Evolutionary conservation across 208 protist species (phyloP).

Genomic region (Leishmania guyanensis): DNA sequence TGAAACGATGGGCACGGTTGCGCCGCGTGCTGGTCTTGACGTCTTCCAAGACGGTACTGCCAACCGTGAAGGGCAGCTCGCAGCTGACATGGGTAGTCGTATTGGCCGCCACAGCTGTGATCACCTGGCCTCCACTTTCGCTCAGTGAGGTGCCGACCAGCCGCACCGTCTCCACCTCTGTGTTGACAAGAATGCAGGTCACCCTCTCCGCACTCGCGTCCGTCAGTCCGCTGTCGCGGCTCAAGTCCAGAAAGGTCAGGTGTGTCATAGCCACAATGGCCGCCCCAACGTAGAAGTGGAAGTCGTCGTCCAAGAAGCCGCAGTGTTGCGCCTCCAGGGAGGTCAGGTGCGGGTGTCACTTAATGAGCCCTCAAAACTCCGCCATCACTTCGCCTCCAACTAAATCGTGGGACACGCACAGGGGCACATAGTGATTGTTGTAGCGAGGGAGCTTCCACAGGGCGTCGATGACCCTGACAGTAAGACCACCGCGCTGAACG

Average conservation of each 20-base stretch:
- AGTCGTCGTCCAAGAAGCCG: slow-evolving; percentile 60
- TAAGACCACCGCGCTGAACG: slow-evolving; percentile 57
- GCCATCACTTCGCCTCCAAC: slow-evolving; percentile 61
- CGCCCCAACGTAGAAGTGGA: slow-evolving; percentile 54
- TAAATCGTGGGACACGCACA: slow-evolving; percentile 65
- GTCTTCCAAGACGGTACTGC: slow-evolving; percentile 43
- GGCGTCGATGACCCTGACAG: slow-evolving; percentile 43
- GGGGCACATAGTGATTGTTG: slow-evolving; percentile 59
- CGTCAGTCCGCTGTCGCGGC: slow-evolving; percentile 66
- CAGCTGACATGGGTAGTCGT: slow-evolving; percentile 36
- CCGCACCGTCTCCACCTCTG: slow-evolving; percentile 42
- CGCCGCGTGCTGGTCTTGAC: slow-evolving; percentile 26
- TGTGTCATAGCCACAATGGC: slow-evolving; percentile 36
- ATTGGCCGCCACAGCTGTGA: slow-evolving; percentile 43
- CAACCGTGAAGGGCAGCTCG: slow-evolving; percentile 81
- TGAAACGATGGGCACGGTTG: slow-evolving; percentile 29
- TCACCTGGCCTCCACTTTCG: slow-evolving; percentile 37
- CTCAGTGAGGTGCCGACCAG: slow-evolving; percentile 54
- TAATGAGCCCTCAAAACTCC: slow-evolving; percentile 65
- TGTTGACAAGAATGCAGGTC: slow-evolving; percentile 39
- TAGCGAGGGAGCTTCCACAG: slow-evolving; percentile 49
- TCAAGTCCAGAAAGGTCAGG: slow-evolving; percentile 56
- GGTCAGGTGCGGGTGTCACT: slow-evolving; percentile 50
- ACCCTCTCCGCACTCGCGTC: slow-evolving; percentile 47
- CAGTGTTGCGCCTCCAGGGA: slow-evolving; percentile 57